Conservation (phyloP, 805 yeast genomes). For the Geotrichum ghanense region DNA sequence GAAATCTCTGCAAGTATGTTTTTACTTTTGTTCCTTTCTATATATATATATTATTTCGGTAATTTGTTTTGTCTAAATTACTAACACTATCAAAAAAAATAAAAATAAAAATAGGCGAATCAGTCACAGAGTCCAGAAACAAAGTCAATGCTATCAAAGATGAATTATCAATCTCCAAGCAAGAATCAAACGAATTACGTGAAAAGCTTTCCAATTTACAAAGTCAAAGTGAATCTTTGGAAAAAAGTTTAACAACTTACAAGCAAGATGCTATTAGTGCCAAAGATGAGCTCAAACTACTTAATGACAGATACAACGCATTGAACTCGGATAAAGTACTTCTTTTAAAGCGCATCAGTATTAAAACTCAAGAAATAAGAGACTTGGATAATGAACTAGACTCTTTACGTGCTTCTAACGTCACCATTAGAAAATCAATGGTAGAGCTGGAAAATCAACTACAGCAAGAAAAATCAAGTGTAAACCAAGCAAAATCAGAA, state of each 20-base stretch:
- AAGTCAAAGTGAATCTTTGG: not conserved
- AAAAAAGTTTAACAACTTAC: not conserved
- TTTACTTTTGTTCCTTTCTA: not conserved
- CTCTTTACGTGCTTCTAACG: slow-evolving; percentile 25
- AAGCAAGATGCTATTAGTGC: not conserved
- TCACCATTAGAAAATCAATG: slow-evolving; percentile 28
- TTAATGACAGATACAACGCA: slow-evolving; percentile 8
- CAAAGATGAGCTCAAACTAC: not conserved
- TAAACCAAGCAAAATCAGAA: slow-evolving; percentile 24
- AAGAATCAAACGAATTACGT: not conserved
- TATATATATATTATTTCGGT: not conserved
- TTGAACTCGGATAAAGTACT: slow-evolving; percentile 15
- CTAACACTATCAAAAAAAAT: not conserved
- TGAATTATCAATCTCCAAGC: not conserved
- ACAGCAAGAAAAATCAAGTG: slow-evolving; percentile 23
- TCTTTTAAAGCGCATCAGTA: slow-evolving; percentile 14
- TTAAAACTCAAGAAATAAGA: slow-evolving; percentile 14
- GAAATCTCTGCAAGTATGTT: slow-evolving; percentile 16
- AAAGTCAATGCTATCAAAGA: not conserved
- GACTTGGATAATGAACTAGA: slow-evolving; percentile 28
- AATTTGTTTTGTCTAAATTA: too few species aligned
- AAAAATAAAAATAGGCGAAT: not conserved
- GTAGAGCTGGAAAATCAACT: slow-evolving; percentile 26
- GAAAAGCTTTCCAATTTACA: not conserved
- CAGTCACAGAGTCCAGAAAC: not conserved